These are phyloP conservation scores for Neonectria hederae DNA, from an alignment of 2,329 filamentous ascomycete genomes.

Conservation along the genomic window DNA sequence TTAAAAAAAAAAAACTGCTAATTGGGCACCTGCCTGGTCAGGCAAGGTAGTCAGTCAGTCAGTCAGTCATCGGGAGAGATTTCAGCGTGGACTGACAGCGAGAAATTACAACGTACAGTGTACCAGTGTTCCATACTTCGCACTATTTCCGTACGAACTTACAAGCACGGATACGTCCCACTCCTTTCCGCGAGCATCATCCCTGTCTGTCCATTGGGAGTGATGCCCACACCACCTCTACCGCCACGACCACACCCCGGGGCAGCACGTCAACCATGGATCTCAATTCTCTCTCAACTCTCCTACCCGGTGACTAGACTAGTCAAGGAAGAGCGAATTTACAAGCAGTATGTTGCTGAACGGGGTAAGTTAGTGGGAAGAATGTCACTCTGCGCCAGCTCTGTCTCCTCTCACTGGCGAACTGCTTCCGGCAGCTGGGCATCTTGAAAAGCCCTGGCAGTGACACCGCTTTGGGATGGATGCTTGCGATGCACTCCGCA, in stretches of 20 bases:
- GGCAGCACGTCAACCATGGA: conserved; percentile 6
- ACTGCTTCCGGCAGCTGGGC: not conserved
- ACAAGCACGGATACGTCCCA: not conserved
- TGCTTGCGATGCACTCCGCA: not conserved
- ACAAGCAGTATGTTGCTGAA: not conserved
- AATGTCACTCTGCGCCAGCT: not conserved
- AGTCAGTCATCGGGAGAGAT: not conserved
- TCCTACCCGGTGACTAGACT: not conserved
- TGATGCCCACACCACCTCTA: conserved; percentile 13
- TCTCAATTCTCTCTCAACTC: conserved; percentile 18
- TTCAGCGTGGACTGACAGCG: not conserved
- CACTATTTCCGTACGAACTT: too few species aligned
- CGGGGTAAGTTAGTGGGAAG: not conserved
- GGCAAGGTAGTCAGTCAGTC: not conserved
- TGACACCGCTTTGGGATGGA: conserved; percentile 2
- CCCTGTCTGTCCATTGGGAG: conserved; percentile 3
- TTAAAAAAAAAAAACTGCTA: not conserved
- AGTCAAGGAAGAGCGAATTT: not conserved
- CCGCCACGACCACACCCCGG: not conserved
- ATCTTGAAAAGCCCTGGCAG: not conserved
- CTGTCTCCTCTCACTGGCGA: not conserved
- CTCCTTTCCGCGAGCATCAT: conserved; percentile 1
- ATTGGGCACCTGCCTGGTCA: not conserved
- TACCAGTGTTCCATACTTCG: not conserved
- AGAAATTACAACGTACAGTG: conserved; percentile 6